Evolutionary conservation across 371 early-diverging fungal genomes (phyloP).

Genomic region (Capillidium heterosporum): DNA sequence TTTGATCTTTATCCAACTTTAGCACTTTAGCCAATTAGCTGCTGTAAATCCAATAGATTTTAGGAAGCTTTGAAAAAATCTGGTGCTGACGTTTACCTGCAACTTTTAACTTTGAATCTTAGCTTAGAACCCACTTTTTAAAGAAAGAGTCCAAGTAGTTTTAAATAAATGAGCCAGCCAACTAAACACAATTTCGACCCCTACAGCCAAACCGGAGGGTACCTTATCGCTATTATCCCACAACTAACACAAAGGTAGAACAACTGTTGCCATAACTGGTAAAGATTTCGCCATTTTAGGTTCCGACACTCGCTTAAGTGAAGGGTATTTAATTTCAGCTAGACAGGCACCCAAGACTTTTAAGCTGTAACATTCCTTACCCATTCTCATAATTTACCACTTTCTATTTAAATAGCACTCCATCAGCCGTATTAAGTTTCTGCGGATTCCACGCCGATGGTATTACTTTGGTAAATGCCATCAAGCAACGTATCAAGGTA

Average conservation of each 20-base stretch:
- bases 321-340: conserved; percentile 90
- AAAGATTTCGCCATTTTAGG: conserved; percentile 90
- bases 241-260: conserved; percentile 24
- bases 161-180: no score
- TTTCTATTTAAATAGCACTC: conserved; percentile 25
- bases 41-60: no score
- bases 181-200: conserved; percentile 48
- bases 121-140: no score
- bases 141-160: no score
- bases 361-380: conserved; percentile 29
- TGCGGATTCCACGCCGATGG: conserved; percentile 95
- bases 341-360: conserved; percentile 89
- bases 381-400: not conserved
- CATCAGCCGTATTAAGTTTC: conserved; percentile 70
- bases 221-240: conserved; percentile 6
- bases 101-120: no score
- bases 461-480: conserved; percentile 60
- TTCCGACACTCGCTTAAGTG: conserved; percentile 94
- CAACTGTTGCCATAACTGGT: conserved; percentile 87
- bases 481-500: conserved; percentile 82
- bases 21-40: no score
- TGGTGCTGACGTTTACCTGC: no score
- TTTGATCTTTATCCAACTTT: no score
- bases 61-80: no score
- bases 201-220: conserved; percentile 66